Evolutionary conservation across 148 eudicot genomes (phyloP).

Genomic region (Hydrangea macrophylla): DNA sequence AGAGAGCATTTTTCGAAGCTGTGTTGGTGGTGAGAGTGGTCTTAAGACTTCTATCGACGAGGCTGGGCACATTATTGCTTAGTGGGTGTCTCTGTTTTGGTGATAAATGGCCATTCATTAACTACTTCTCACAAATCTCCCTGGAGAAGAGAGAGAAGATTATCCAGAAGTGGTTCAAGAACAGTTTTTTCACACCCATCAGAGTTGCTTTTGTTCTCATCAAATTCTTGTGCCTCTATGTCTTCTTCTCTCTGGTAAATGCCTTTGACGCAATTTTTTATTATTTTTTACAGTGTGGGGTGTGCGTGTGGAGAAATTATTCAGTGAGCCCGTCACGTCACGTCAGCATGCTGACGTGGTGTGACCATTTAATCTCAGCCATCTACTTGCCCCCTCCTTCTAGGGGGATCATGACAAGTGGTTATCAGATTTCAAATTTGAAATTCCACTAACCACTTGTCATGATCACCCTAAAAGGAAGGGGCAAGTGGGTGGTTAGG

Average conservation of each 20-base stretch:
- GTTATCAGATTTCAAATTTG: too few species aligned
- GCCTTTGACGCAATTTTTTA: too few species aligned
- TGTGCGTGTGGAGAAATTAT: too few species aligned
- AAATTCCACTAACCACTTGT: too few species aligned
- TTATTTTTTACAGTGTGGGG: too few species aligned
- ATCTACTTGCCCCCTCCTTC: too few species aligned
- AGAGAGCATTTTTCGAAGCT: conserved; percentile 43
- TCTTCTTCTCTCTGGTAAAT: conserved; percentile 56
- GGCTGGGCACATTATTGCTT: conserved; percentile 59
- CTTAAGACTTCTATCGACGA: conserved; percentile 47
- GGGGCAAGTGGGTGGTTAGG: too few species aligned
- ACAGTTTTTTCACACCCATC: conserved; percentile 44
- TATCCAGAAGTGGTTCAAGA: conserved; percentile 48
- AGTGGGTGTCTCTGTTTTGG: conserved; percentile 50
- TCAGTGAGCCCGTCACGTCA: too few species aligned
- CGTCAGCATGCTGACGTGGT: too few species aligned
- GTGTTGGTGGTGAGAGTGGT: conserved; percentile 35
- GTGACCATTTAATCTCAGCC: too few species aligned
- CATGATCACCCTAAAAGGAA: too few species aligned
- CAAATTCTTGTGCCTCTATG: conserved; percentile 51
- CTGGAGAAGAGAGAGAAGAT: conserved; percentile 50
- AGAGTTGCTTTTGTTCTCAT: conserved; percentile 53
- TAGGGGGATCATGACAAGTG: too few species aligned
- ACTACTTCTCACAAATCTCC: conserved; percentile 43
- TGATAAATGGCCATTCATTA: conserved; percentile 58